Evolutionary conservation across 768 basidiomycete genomes (phyloP).

Genomic region (Filobasidium floriforme): DNA sequence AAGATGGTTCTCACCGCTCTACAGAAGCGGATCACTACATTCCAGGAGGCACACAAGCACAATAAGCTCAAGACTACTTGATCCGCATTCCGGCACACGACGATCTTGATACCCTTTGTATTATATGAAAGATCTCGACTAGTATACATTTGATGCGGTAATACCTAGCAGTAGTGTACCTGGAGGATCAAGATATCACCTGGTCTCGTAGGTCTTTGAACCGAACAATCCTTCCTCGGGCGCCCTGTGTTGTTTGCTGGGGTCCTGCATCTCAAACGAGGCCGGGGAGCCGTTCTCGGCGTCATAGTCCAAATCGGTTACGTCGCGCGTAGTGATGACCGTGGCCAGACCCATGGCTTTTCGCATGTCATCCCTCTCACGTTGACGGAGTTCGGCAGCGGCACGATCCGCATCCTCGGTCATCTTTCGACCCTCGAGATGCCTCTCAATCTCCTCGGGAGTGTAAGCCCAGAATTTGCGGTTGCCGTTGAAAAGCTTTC

Average conservation of each 20-base stretch:
- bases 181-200: background rate
- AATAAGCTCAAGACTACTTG: background rate
- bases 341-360: slow-evolving; percentile 26
- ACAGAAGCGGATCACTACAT: no score
- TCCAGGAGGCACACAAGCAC: background rate
- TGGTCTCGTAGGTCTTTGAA: slow-evolving; percentile 1
- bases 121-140: background rate
- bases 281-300: background rate
- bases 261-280: slow-evolving; percentile 6
- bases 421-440: slow-evolving; percentile 31
- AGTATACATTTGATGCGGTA: background rate
- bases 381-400: slow-evolving; percentile 31
- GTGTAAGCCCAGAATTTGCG: slow-evolving; percentile 35
- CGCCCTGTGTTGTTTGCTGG: background rate
- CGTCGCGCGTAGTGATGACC: slow-evolving; percentile 12
- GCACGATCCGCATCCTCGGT: slow-evolving; percentile 27
- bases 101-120: background rate
- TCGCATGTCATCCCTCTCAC: slow-evolving; percentile 33
- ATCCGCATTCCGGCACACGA: background rate
- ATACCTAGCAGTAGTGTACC: background rate
- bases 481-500: slow-evolving; percentile 33
- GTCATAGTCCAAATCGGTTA: slow-evolving; percentile 3
- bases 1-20: no score
- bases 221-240: slow-evolving; percentile 3
- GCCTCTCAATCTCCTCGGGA: slow-evolving; percentile 33